Conservation (phyloP, 192 early-diverging fungal genomes). For the Entomortierella parvispora region DNA sequence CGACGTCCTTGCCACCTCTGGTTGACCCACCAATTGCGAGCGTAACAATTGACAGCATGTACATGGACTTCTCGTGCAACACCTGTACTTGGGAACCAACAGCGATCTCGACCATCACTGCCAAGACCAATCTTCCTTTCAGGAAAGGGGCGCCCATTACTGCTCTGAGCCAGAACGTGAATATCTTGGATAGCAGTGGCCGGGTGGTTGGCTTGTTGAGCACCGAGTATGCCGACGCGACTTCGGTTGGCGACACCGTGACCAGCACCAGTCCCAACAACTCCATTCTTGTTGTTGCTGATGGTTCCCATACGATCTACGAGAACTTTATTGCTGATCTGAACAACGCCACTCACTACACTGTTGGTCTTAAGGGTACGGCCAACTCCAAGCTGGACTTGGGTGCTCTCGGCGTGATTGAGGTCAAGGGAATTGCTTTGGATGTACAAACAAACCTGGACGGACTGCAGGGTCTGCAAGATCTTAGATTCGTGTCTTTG, state of each 20-base stretch:
- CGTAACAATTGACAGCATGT: conserved; percentile 57
- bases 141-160: conserved; percentile 58
- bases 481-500: no score
- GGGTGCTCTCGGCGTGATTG: conserved; percentile 51
- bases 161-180: conserved; percentile 56
- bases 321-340: conserved; percentile 55
- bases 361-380: conserved; percentile 55
- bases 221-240: conserved; percentile 17
- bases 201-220: conserved; percentile 12
- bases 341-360: conserved; percentile 39
- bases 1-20: conserved; percentile 9
- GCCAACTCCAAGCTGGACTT: conserved; percentile 48
- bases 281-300: conserved; percentile 44
- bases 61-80: conserved; percentile 50
- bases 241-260: conserved; percentile 47
- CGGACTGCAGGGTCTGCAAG: conserved; percentile 30
- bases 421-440: conserved; percentile 45
- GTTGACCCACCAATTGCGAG: conserved; percentile 39
- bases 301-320: conserved; percentile 52
- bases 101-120: conserved; percentile 49
- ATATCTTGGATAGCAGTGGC: conserved; percentile 33
- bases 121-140: conserved; percentile 64
- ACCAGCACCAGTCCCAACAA: conserved; percentile 45
- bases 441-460: conserved; percentile 43
- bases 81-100: conserved; percentile 51